Conservation (phyloP, 768 basidiomycete genomes). For the Leccinum sublutescens region DNA sequence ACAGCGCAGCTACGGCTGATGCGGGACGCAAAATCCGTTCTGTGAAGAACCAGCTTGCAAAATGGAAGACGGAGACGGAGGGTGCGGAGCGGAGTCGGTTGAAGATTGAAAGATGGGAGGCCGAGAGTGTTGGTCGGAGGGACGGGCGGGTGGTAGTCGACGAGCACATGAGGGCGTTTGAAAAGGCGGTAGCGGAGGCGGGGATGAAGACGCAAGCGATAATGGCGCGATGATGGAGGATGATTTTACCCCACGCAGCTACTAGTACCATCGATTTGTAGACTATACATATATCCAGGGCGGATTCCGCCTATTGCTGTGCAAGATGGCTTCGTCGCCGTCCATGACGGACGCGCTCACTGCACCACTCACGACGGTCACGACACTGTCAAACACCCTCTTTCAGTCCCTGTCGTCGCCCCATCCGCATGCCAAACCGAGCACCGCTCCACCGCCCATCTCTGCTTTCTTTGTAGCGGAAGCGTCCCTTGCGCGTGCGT, state of each 20-base stretch:
- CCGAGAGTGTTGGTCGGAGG: conserved; percentile 39
- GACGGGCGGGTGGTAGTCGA: conserved; percentile 74
- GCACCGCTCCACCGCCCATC: conserved; percentile 44
- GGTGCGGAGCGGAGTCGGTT: conserved; percentile 77
- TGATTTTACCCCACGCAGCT: conserved; percentile 8
- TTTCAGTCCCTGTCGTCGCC: conserved; percentile 72
- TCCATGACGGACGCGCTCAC: conserved; percentile 62
- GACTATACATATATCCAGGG: not conserved
- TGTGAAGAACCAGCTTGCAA: conserved; percentile 78
- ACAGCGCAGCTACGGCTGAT: conserved; percentile 80
- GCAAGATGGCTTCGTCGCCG: conserved; percentile 12
- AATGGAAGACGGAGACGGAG: conserved; percentile 80
- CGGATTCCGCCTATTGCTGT: not conserved
- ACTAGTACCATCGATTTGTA: conserved; percentile 24
- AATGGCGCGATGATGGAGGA: conserved; percentile 59
- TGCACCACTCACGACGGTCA: conserved; percentile 58
- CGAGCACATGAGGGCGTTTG: conserved; percentile 77
- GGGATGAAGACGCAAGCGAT: conserved; percentile 76
- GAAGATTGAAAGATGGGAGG: conserved; percentile 81
- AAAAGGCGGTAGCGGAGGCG: conserved; percentile 68
- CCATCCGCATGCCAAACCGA: conserved; percentile 36
- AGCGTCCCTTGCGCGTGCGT: conserved; percentile 58
- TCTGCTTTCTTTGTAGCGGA: conserved; percentile 62
- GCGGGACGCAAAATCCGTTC: conserved; percentile 85
- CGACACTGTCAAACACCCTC: conserved; percentile 62